Evolutionary conservation across 768 basidiomycete genomes (phyloP), one percentile per base, ranked within the genome.

Genomic region (Podaxis carcinomalis): DNA sequence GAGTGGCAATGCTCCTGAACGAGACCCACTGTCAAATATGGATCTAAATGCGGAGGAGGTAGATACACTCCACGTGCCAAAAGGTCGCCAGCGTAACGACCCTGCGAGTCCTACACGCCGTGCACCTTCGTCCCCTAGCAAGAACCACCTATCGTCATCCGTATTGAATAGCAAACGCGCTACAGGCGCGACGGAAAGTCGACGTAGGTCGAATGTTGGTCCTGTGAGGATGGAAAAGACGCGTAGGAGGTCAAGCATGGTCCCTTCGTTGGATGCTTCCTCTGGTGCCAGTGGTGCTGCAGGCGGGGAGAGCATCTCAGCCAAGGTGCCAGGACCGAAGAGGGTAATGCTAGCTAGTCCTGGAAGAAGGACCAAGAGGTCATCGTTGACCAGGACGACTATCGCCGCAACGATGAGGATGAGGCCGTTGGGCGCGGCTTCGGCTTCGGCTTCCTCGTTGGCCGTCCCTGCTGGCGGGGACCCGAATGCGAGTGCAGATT

Each of bases 181-280:
- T 9, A 65, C 64, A 7, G 57, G 21, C 11, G 36, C 35, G 10
- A 47, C 44, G 6, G 59, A 49, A 27, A 61, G 57, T 53, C 68
- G 75, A 57, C 66, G 75, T n/a, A 81, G 88, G 40, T 93, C 92
- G 23, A 88, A 87, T 66, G 82, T 92, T 59, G 92, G 92, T 4
- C 82, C 88, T n/a, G 68, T 86, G 70, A 85, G 92, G 37, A 80
- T 75, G 62, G 92, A 93, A 71, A 90, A 89, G 71, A 74, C 75
- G 13, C 78, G 90, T 62, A 78, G 92, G 61, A 81, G 92, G 60
- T 92, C 92, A 40, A 94, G 92, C 68, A 73, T 92, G 78, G 90
- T 93, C 63, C 88, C 88, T n/a, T 83, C 46, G 32, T 37, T 61
- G 7, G 59, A 54, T 85, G 63, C 79, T 84, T 52, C 81, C 80